Base-by-base conservation (phyloP, 2,329 filamentous ascomycete species). In the Nigrospora sphaerica region DNA sequence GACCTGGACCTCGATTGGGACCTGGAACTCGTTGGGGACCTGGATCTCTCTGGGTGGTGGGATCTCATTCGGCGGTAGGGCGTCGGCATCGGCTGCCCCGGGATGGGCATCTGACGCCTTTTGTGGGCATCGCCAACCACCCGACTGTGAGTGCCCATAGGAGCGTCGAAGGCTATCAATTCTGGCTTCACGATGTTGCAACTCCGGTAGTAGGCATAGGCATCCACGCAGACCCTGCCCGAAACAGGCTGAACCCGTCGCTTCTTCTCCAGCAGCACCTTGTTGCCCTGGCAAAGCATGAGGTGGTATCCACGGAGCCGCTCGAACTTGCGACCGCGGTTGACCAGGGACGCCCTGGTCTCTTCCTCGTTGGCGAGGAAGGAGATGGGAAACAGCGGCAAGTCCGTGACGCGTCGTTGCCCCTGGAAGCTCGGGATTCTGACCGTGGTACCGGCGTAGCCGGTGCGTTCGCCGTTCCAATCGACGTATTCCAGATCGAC, bases 401-500 rank as follows among this genome's bases (percentile, higher is more conserved):
- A 52, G 0, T 52, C 54, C 0, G 44, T 51, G 18, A 68, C 60
- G 7, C 51, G 53, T 4, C 54, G 54, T 34, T 52, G 49, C 2
- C 63, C 62, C 1, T 48, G 13, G 32, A 60, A 69, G 0, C 54
- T 38, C 12, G 38, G 32, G 46, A 68, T 64, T 23, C 19, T 49
- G 9, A 58, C 32, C 11, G 45, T 46, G 1, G 54, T 58, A 0
- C 49, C 55, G 3, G 48, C 48, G 41, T 57, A 64, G 6, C 65
- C 65, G 37, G 55, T 61, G 1, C 33, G 44, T 28, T 60, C 54
- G 9, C 66, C 58, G 35, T 68, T 62, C 64, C 64, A 68, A 43
- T 67, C 62, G 2, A 69, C 38, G 43, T 62, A 65, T 43, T 69
- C 62, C 42, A 64, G 41, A 6, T 50, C 47, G 34, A 68, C 52